Percentiles rank a stretch among this genome's conserved stretches.
Evolutionary conservation across 345 rosid genomes (phyloP).

Genomic region (Melaleuca alternifolia): DNA sequence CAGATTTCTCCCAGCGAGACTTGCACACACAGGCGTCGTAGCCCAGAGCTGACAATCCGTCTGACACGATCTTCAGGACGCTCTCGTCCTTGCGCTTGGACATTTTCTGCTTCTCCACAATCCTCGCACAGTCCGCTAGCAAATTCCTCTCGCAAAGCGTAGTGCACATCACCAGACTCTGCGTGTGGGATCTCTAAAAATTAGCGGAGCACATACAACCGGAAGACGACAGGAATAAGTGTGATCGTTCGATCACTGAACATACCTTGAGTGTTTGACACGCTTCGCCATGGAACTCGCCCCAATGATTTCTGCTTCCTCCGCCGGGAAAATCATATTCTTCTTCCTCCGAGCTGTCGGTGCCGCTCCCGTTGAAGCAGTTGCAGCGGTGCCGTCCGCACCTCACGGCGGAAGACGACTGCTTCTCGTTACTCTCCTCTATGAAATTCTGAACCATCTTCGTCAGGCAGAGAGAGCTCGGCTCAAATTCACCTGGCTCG

Average conservation of each 20-base stretch:
- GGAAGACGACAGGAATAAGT: not conserved
- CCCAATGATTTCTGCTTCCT: slow-evolving; percentile 15
- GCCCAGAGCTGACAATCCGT: slow-evolving; percentile 47
- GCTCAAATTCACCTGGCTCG: slow-evolving; percentile 45
- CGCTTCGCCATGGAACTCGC: slow-evolving; percentile 26
- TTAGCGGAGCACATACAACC: not conserved
- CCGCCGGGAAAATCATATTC: slow-evolving; percentile 13
- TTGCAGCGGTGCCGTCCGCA: slow-evolving; percentile 46
- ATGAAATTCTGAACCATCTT: slow-evolving; percentile 77
- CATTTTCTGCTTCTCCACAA: slow-evolving; percentile 61
- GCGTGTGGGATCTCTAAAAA: not conserved
- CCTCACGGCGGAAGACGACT: slow-evolving; percentile 15
- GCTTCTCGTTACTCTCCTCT: slow-evolving; percentile 58
- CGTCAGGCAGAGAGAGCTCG: slow-evolving; percentile 62
- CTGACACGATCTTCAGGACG: slow-evolving; percentile 40
- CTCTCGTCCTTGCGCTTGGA: slow-evolving; percentile 44
- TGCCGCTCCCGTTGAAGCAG: slow-evolving; percentile 53
- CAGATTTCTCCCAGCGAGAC: slow-evolving; percentile 79
- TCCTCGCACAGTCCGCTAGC: slow-evolving; percentile 49
- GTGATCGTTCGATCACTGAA: not conserved
- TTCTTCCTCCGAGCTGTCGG: slow-evolving; percentile 74
- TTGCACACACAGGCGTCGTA: slow-evolving; percentile 74
- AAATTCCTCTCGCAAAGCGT: slow-evolving; percentile 49
- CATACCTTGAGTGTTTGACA: slow-evolving; percentile 59
- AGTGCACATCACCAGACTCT: slow-evolving; percentile 56